Conservation (phyloP, 2,329 filamentous ascomycete species). For the Cladosporium sp. region DNA sequence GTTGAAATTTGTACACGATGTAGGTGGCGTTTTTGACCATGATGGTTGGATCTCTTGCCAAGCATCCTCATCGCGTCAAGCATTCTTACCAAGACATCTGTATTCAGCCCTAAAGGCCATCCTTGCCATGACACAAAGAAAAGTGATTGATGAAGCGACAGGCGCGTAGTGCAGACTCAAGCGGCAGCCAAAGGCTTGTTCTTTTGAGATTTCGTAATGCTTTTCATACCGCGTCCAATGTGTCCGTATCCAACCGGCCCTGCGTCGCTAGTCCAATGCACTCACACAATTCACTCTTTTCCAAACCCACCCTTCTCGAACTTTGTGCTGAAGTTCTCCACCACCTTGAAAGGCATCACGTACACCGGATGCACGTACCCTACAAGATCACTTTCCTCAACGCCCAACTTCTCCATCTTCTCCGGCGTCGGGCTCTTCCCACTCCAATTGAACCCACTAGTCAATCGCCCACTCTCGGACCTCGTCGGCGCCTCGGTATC, state of each 20-base stretch:
- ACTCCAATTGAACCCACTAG: conserved; percentile 40
- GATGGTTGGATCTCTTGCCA: not conserved
- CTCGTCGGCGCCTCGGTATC: conserved; percentile 19
- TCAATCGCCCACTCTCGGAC: conserved; percentile 23
- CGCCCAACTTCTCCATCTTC: conserved; percentile 51
- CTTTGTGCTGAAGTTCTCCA: conserved; percentile 38
- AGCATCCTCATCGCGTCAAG: not conserved
- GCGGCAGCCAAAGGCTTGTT: too few species aligned
- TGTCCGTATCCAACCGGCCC: not conserved
- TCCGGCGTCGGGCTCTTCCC: conserved; percentile 41
- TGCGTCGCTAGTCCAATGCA: not conserved
- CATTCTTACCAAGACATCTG: not conserved
- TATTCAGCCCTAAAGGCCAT: not conserved
- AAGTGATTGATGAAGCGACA: not conserved
- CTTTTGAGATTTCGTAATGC: not conserved
- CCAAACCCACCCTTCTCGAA: conserved; percentile 20
- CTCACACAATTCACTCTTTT: not conserved
- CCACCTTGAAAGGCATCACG: conserved; percentile 67
- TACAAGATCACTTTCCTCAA: conserved; percentile 65
- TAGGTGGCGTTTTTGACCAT: not conserved
- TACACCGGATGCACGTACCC: conserved; percentile 74
- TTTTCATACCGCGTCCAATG: not conserved
- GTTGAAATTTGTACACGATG: not conserved
- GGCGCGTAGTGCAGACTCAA: too few species aligned
- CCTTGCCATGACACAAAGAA: not conserved